phyloP scores from a whole-genome alignment of 495 filamentous ascomycete genomes.

The Penicillium bovifimosum region DNA sequence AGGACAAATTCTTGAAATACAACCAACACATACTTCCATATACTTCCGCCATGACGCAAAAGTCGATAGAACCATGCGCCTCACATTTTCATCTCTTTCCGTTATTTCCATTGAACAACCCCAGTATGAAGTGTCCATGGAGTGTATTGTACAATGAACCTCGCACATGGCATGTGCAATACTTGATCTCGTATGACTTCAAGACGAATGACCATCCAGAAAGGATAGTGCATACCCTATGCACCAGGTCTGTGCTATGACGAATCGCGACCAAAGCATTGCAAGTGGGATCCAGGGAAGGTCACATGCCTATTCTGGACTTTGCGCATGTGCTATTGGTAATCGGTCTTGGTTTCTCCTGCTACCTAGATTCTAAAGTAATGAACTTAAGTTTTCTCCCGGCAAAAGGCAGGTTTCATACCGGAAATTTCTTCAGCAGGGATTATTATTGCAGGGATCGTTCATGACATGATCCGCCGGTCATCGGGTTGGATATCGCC shows the following conservation, averaged over 20 bases:
- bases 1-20: no score
- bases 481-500: no score
- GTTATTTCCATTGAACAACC: not conserved
- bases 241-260: not conserved
- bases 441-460: no score
- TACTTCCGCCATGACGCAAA: not conserved
- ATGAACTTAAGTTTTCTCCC: no score
- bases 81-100: not conserved
- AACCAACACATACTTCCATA: no score
- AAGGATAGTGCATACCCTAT: not conserved
- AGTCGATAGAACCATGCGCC: not conserved
- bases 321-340: not conserved
- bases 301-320: not conserved
- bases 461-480: no score
- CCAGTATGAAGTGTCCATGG: not conserved
- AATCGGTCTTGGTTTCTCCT: no score
- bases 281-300: not conserved
- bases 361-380: no score
- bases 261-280: slow-evolving; percentile 2
- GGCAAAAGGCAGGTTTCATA: no score
- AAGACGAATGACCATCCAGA: not conserved
- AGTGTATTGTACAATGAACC: not conserved
- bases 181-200: not conserved
- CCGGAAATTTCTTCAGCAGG: no score
- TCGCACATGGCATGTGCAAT: not conserved